These are phyloP conservation scores for Pleodorina starrii DNA, from an alignment of 139 green algal species.

Conservation along the genomic window DNA sequence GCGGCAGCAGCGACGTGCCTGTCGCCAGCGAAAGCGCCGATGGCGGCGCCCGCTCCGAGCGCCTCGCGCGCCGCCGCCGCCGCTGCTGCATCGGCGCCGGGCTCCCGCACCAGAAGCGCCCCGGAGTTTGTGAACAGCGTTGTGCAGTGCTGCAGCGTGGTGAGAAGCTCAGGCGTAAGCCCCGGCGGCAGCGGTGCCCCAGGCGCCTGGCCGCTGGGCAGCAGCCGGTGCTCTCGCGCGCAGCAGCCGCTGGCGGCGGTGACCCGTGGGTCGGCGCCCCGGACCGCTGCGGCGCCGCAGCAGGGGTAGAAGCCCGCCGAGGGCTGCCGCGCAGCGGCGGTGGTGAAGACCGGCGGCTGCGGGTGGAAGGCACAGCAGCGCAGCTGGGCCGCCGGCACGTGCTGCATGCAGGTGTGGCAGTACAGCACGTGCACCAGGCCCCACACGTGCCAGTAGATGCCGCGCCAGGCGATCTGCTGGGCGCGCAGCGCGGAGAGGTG, in stretches of 20 bases:
- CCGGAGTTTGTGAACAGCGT: conserved; percentile 1
- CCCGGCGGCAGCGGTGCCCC: conserved; percentile 13
- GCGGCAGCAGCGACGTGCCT: background rate
- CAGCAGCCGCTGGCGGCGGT: conserved; percentile 33
- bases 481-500: conserved; percentile 42
- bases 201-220: conserved; percentile 17
- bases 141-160: background rate
- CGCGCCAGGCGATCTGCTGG: conserved; percentile 33
- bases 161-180: background rate
- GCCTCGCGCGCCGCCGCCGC: background rate
- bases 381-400: conserved; percentile 47
- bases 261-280: conserved; percentile 30
- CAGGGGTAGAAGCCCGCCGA: conserved; percentile 48
- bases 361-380: conserved; percentile 52
- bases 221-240: conserved; percentile 48
- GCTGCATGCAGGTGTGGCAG: conserved; percentile 53
- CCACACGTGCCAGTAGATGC: conserved; percentile 62
- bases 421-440: conserved; percentile 56
- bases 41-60: background rate
- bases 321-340: background rate
- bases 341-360: conserved; percentile 46
- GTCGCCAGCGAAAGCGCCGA: background rate
- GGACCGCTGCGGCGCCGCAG: conserved; percentile 47
- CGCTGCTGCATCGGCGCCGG: background rate
- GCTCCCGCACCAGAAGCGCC: conserved; percentile 1